Evolutionary conservation across 2,329 filamentous ascomycete species (phyloP).

Genomic region (Penicillium sclerotiorum): DNA sequence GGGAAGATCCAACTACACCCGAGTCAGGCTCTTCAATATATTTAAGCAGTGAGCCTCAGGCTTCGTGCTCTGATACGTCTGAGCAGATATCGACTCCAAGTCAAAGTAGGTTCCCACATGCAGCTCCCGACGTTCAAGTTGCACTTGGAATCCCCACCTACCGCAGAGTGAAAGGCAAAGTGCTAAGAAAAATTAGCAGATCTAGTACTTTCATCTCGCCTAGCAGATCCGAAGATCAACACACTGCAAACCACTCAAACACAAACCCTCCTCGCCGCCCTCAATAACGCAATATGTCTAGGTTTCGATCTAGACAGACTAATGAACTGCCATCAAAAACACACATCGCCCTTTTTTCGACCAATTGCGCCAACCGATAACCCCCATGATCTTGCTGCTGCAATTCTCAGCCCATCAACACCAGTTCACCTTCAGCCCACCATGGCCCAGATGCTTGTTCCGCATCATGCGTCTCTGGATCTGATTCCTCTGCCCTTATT

Average conservation of each 20-base stretch:
- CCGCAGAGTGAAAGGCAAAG: too few relatives aligned
- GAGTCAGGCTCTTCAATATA: too few relatives aligned
- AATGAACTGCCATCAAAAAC: conserved; percentile 20
- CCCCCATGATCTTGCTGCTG: conserved; percentile 26
- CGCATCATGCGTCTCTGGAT: conserved; percentile 43
- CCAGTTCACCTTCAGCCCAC: conserved; percentile 42
- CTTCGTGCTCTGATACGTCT: too few relatives aligned
- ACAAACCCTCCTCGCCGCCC: conserved; percentile 9
- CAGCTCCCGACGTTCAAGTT: too few relatives aligned
- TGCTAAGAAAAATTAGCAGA: too few relatives aligned
- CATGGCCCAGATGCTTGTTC: conserved; percentile 40
- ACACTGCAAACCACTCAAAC: conserved; percentile 7
- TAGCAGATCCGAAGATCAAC: conserved; percentile 11
- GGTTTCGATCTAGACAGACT: conserved; percentile 27
- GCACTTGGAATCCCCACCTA: too few relatives aligned
- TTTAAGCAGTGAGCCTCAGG: too few relatives aligned
- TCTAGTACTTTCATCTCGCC: background rate
- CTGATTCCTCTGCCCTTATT: conserved; percentile 39
- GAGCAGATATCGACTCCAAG: too few relatives aligned
- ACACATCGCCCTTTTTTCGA: conserved; percentile 40
- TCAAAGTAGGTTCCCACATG: too few relatives aligned
- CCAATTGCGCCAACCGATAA: conserved; percentile 14
- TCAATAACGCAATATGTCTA: conserved; percentile 16
- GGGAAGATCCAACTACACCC: too few relatives aligned
- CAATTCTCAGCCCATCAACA: conserved; percentile 19